Evolutionary conservation across 2,329 filamentous ascomycete genomes (phyloP), one percentile per base, ranked within the genome.

Genomic region (Trichoderma citrinoviride): DNA sequence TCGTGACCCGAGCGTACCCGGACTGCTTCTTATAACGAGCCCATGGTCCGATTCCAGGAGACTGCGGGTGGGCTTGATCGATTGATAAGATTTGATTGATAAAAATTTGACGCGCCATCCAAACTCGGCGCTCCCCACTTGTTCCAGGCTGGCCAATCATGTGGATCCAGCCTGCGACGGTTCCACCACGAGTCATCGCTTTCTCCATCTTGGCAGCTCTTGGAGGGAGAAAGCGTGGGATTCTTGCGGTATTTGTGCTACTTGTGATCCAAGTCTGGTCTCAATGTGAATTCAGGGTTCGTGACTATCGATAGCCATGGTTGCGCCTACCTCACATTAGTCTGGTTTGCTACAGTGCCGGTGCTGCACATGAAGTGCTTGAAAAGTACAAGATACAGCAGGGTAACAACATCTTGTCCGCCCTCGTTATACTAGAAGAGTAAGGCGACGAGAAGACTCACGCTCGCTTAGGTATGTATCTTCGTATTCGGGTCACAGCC

Each of bases 81-180:
- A 80, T 80, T 80, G 79, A 80, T 80, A 79, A 81, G 79, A 81
- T 81, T 76, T 73, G 77, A 79, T 79, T 79, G 77, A 79, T 79
- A 78, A 79, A 76, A 76, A 67, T 69, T 70, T 70, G 57, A 55
- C 33, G 50, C 56, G 33, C 64, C 49, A 50, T 53, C 43, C 27
- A 33, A n/a, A 40, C 43, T 44, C 33, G 50, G 40, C 6, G n/a
- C 23, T 25, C 19, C 46, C 60, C 47, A 37, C 47, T 54, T 25
- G 23, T 27, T 5, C 8, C 4, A 12, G 3, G 3, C 8, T 0
- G 4, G n/a, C 61, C 61, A 64, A 56, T 64, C 54, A 52, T 2
- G 15, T 44, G 1, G 4, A 0, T 33, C 19, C 52, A 50, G 23
- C 43, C 37, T 14, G 27, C 40, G 12, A 1, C 1, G 19, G 4